These are phyloP conservation scores for Aphanoascus verrucosus DNA, from an alignment of 2,329 filamentous ascomycete species.

Conservation along the genomic window DNA sequence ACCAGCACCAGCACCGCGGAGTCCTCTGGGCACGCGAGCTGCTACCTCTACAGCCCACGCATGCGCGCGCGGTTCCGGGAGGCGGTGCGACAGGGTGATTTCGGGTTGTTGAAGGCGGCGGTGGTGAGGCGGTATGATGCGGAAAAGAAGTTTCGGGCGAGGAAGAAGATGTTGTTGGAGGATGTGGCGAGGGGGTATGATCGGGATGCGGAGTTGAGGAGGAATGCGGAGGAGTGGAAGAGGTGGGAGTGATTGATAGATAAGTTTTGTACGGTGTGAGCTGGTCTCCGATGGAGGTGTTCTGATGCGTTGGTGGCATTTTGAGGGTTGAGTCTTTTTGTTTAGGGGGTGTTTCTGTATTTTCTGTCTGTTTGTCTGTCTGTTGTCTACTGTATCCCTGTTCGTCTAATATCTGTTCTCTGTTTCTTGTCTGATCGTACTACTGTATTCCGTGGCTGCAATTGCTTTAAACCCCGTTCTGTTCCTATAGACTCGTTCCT, in stretches of 20 bases:
- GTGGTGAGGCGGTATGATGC: constrained; percentile 49
- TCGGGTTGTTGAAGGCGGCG: constrained; percentile 52
- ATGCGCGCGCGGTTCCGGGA: constrained; percentile 66
- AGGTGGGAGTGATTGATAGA: constrained; percentile 38
- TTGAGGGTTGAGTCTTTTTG: too few relatives aligned
- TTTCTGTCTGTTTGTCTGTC: too few relatives aligned
- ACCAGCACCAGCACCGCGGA: too few relatives aligned
- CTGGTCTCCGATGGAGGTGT: too few relatives aligned
- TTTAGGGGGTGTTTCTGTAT: too few relatives aligned
- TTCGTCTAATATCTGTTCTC: too few relatives aligned
- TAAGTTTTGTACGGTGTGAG: neutral
- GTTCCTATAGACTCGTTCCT: neutral
- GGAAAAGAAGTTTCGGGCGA: constrained; percentile 49
- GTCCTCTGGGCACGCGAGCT: constrained; percentile 43
- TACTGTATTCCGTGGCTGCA: neutral
- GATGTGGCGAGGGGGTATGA: constrained; percentile 52
- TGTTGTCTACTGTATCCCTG: too few relatives aligned
- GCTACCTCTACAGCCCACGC: constrained; percentile 68
- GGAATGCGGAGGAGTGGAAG: constrained; percentile 43
- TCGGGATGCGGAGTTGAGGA: constrained; percentile 37
- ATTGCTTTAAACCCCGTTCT: neutral
- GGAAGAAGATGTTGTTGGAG: constrained; percentile 43
- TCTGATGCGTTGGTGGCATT: too few relatives aligned
- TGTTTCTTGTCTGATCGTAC: neutral
- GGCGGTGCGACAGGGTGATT: constrained; percentile 56